Conservation (phyloP, 352 stramenopile genomes). For the Phytophthora colocasiae region DNA sequence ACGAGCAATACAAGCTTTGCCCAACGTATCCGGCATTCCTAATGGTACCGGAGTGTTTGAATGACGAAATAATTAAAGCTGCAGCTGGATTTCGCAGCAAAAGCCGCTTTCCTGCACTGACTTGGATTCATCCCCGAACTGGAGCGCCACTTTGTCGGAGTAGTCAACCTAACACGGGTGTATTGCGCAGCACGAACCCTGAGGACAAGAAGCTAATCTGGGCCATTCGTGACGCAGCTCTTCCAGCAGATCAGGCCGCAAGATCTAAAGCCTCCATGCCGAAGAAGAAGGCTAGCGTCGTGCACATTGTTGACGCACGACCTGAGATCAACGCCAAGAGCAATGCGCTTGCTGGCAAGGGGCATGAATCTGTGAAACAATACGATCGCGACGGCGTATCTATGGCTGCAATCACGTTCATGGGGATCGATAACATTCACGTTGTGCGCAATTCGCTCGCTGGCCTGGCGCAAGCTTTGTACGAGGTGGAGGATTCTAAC, state of each 20-base stretch:
- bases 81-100: conserved; percentile 81
- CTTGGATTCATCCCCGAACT: conserved; percentile 91
- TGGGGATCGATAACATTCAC: conserved; percentile 91
- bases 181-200: conserved; percentile 92
- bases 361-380: conserved; percentile 89
- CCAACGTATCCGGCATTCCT: conserved; percentile 77
- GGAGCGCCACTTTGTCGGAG: conserved; percentile 93
- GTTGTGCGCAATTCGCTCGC: conserved; percentile 80
- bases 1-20: conserved; percentile 78
- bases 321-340: conserved; percentile 92
- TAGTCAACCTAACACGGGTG: conserved; percentile 95
- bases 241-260: conserved; percentile 49
- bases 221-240: conserved; percentile 83
- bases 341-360: conserved; percentile 91
- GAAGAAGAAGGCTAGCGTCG: conserved; percentile 78
- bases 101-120: conserved; percentile 82
- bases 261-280: conserved; percentile 36
- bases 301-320: conserved; percentile 92
- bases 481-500: conserved; percentile 87
- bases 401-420: conserved; percentile 85
- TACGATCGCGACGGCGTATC: conserved; percentile 80
- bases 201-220: conserved; percentile 93
- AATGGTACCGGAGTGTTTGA: conserved; percentile 66
- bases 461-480: conserved; percentile 73
- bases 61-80: conserved; percentile 74